phyloP scores from a whole-genome alignment of 495 filamentous ascomycete species.

The Aspergillus baeticus region DNA sequence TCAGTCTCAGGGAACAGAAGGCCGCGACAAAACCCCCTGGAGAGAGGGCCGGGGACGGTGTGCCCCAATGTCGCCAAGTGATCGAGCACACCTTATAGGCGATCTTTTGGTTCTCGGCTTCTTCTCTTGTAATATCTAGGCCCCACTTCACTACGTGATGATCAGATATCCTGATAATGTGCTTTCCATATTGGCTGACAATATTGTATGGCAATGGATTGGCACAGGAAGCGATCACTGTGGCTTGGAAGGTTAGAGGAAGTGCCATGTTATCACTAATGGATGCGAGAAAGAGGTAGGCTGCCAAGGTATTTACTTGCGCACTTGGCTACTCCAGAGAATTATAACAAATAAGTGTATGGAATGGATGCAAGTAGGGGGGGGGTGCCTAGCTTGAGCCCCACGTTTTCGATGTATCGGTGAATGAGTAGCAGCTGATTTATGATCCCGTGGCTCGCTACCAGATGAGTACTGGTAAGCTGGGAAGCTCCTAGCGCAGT shows the following conservation, averaged over 20 bases:
- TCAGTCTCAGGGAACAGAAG: constrained; percentile 23
- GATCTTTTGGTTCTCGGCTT: constrained; percentile 28
- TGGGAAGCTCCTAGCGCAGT: too few relatives aligned
- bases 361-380: too few relatives aligned
- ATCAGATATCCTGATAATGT: constrained; percentile 11
- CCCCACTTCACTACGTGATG: constrained; percentile 21
- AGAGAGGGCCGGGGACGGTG: constrained; percentile 20
- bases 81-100: constrained; percentile 25
- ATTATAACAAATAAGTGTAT: too few relatives aligned
- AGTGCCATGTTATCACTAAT: background rate
- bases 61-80: constrained; percentile 22
- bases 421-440: too few relatives aligned
- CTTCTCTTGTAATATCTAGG: constrained; percentile 24
- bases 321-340: too few relatives aligned
- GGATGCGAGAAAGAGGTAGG: too few relatives aligned
- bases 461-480: too few relatives aligned
- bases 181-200: background rate
- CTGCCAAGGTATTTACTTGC: too few relatives aligned
- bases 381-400: too few relatives aligned
- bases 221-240: background rate
- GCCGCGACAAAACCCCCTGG: constrained; percentile 19
- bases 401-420: too few relatives aligned
- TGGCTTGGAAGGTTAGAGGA: background rate
- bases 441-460: too few relatives aligned
- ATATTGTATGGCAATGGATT: background rate